These are phyloP conservation scores for Coprinellus aureogranulatus DNA, from an alignment of 768 basidiomycete genomes.

Conservation along the genomic window DNA sequence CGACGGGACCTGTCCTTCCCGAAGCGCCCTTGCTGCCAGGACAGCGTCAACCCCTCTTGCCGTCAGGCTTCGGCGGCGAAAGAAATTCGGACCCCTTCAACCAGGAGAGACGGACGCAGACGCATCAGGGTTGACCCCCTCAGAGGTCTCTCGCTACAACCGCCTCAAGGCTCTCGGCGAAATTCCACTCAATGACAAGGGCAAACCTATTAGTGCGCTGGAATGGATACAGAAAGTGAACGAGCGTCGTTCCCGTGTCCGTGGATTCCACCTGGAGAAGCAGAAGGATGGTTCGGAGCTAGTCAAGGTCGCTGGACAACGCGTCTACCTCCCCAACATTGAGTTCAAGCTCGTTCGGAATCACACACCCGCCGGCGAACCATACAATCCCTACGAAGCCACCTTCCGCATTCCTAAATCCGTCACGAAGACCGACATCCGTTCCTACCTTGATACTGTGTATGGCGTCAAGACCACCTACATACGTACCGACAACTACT, in stretches of 20 bases:
- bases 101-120: constrained; percentile 45
- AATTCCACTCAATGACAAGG: constrained; percentile 31
- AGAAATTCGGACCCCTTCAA: constrained; percentile 37
- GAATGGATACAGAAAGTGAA: constrained; percentile 62
- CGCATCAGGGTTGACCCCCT: constrained; percentile 59
- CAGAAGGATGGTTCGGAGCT: constrained; percentile 37
- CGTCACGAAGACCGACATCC: constrained; percentile 89
- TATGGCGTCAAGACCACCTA: constrained; percentile 90
- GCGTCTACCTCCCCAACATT: constrained; percentile 87
- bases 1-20: constrained; percentile 35
- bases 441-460: constrained; percentile 78
- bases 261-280: constrained; percentile 53
- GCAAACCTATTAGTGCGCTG: constrained; percentile 43
- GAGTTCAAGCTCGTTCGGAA: constrained; percentile 83
- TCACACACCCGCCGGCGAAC: constrained; percentile 65
- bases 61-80: constrained; percentile 66
- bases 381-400: constrained; percentile 93
- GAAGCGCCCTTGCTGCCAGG: constrained; percentile 51
- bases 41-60: constrained; percentile 72
- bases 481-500: constrained; percentile 92
- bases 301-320: constrained; percentile 68
- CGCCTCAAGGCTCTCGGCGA: constrained; percentile 55
- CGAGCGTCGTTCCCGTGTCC: constrained; percentile 59
- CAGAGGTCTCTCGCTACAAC: constrained; percentile 60
- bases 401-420: constrained; percentile 90